Percentiles rank a stretch among this genome's conserved stretches.
These are phyloP conservation scores for Boletus subcaerulescens DNA, from an alignment of 768 basidiomycete species.

Conservation along the genomic window DNA sequence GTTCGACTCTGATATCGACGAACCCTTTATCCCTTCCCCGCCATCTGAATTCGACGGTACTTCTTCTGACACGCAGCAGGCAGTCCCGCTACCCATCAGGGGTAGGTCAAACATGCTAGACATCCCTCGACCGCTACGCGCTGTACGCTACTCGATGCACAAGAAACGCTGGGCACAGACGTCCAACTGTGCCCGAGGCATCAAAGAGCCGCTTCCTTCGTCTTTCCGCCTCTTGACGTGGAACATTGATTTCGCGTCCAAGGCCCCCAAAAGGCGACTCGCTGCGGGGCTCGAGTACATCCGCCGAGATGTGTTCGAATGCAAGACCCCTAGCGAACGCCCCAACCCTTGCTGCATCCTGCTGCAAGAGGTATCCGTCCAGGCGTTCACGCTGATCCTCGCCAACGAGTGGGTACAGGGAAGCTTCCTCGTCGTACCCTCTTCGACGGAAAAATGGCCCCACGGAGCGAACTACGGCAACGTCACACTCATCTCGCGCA, in stretches of 20 bases:
- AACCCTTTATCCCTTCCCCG: slow-evolving; percentile 29
- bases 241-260: slow-evolving; percentile 59
- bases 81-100: slow-evolving; percentile 15
- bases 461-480: slow-evolving; percentile 52
- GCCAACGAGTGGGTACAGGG: slow-evolving; percentile 59
- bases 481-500: slow-evolving; percentile 64
- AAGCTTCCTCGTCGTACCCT: slow-evolving; percentile 59
- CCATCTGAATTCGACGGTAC: slow-evolving; percentile 26
- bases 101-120: slow-evolving; percentile 22
- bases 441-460: slow-evolving; percentile 54
- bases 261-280: slow-evolving; percentile 43
- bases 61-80: slow-evolving; percentile 28
- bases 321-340: slow-evolving; percentile 38
- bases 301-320: slow-evolving; percentile 48
- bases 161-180: slow-evolving; percentile 33
- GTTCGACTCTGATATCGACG: slow-evolving; percentile 29
- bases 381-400: slow-evolving; percentile 47
- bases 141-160: slow-evolving; percentile 33
- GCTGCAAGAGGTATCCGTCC: slow-evolving; percentile 61
- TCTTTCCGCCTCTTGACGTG: slow-evolving; percentile 61
- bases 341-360: slow-evolving; percentile 63
- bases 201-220: slow-evolving; percentile 38
- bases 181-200: slow-evolving; percentile 34
- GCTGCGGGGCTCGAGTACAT: slow-evolving; percentile 51
- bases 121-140: slow-evolving; percentile 28